Percentiles rank a stretch among this genome's conserved stretches.
Conservation (phyloP, 2,329 filamentous ascomycete species). For the Claviceps lovelessii region DNA sequence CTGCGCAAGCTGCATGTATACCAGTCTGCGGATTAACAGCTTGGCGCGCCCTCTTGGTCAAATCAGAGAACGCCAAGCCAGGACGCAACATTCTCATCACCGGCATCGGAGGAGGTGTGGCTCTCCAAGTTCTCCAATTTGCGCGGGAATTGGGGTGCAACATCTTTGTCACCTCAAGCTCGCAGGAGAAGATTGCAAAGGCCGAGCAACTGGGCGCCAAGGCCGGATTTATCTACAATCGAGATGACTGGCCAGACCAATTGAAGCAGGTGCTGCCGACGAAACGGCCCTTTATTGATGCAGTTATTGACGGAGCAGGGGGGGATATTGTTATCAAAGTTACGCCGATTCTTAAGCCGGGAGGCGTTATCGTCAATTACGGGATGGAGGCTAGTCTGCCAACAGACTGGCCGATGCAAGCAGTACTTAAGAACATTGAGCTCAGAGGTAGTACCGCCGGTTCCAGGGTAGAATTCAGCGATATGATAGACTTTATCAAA, state of each 20-base stretch:
- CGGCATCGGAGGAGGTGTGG: constrained; percentile 86
- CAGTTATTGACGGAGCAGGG: constrained; percentile 80
- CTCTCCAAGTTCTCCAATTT: constrained; percentile 67
- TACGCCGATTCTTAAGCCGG: constrained; percentile 56
- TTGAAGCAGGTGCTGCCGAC: constrained; percentile 47
- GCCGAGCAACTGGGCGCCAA: constrained; percentile 59
- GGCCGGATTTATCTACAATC: constrained; percentile 70
- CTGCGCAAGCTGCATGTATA: constrained; percentile 66
- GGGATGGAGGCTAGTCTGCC: constrained; percentile 81
- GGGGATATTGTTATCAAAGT: constrained; percentile 63
- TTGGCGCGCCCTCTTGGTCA: constrained; percentile 73
- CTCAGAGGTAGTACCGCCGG: constrained; percentile 86
- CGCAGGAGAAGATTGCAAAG: constrained; percentile 58
- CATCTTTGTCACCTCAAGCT: constrained; percentile 70
- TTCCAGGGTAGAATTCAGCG: constrained; percentile 69
- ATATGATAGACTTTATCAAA: constrained; percentile 74
- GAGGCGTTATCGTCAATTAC: constrained; percentile 70
- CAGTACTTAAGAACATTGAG: constrained; percentile 77
- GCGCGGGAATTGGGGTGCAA: constrained; percentile 58
- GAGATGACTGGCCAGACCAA: constrained; percentile 67
- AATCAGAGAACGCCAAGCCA: constrained; percentile 43
- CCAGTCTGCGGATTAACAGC: constrained; percentile 77
- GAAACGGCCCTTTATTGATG: constrained; percentile 58
- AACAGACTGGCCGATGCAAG: constrained; percentile 75
- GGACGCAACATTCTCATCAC: constrained; percentile 73